Conservation (phyloP, 1,139 yeast genomes). For the Sugiyamaella paludigena region DNA sequence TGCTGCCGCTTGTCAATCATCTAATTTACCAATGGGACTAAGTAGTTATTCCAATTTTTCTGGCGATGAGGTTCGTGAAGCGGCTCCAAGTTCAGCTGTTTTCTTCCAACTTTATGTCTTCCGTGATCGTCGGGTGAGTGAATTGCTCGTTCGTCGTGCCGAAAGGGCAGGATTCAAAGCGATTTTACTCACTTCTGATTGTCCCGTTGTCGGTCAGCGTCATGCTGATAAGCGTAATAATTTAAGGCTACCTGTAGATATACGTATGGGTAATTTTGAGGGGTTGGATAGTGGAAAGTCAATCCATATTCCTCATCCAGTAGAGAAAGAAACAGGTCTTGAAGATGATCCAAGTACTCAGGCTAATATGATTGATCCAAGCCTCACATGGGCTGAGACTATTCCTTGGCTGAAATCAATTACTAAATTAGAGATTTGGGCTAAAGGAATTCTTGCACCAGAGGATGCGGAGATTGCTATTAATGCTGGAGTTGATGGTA, state of each 20-base stretch:
- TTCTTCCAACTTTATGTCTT: slow-evolving; percentile 47
- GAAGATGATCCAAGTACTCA: slow-evolving; percentile 13
- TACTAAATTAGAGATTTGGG: slow-evolving; percentile 37
- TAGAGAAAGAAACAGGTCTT: slow-evolving; percentile 11
- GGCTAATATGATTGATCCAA: slow-evolving; percentile 59
- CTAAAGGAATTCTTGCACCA: slow-evolving; percentile 55
- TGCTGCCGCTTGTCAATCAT: slow-evolving; percentile 32
- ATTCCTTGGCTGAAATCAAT: slow-evolving; percentile 38
- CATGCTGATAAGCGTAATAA: slow-evolving; percentile 51
- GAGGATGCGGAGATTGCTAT: slow-evolving; percentile 59
- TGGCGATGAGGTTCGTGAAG: slow-evolving; percentile 33
- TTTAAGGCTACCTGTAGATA: slow-evolving; percentile 41
- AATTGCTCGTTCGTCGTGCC: slow-evolving; percentile 46
- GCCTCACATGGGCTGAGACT: slow-evolving; percentile 57
- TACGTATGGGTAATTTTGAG: slow-evolving; percentile 33
- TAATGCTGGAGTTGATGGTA: slow-evolving; percentile 55
- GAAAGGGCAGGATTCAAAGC: slow-evolving; percentile 55
- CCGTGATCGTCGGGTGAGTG: slow-evolving; percentile 44
- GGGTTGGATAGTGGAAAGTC: slow-evolving; percentile 20
- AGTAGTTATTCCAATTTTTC: slow-evolving; percentile 34
- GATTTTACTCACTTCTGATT: slow-evolving; percentile 60
- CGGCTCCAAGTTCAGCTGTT: slow-evolving; percentile 32
- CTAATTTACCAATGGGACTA: slow-evolving; percentile 35
- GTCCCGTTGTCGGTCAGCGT: slow-evolving; percentile 61
- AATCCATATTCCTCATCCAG: slow-evolving; percentile 17